phyloP scores from a whole-genome alignment of 495 filamentous ascomycete species.

The Saxophila tyrrhenica region DNA sequence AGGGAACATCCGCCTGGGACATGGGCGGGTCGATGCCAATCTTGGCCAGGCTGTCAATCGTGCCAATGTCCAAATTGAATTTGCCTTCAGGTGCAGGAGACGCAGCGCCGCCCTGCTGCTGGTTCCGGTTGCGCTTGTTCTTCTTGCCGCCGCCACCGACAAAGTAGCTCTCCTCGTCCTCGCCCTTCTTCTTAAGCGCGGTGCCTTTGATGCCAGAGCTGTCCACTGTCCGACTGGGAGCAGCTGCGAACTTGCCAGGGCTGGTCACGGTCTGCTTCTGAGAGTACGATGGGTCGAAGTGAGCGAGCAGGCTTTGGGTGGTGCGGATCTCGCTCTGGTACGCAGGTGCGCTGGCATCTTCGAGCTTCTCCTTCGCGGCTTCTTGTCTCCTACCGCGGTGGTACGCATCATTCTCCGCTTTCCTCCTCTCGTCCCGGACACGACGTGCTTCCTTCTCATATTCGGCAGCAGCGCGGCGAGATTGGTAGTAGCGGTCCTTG shows the following conservation, averaged over 20 bases:
- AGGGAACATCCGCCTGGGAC: constrained; percentile 68
- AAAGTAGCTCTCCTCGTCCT: constrained; percentile 80
- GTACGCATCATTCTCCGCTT: constrained; percentile 64
- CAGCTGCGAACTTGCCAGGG: constrained; percentile 59
- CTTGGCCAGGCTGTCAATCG: constrained; percentile 79
- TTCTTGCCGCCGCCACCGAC: constrained; percentile 70
- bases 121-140: constrained; percentile 84
- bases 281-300: constrained; percentile 72
- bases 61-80: constrained; percentile 77
- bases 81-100: constrained; percentile 44
- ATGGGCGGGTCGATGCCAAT: constrained; percentile 78
- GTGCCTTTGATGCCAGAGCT: constrained; percentile 66
- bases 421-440: constrained; percentile 63
- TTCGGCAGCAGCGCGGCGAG: constrained; percentile 62
- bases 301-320: constrained; percentile 72
- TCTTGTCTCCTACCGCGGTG: constrained; percentile 66
- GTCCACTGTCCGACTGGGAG: constrained; percentile 71
- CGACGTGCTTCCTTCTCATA: constrained; percentile 71
- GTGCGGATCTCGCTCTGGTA: constrained; percentile 85
- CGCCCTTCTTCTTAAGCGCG: constrained; percentile 60
- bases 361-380: constrained; percentile 70
- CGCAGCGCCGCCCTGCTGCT: constrained; percentile 32
- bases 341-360: constrained; percentile 79
- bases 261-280: constrained; percentile 33
- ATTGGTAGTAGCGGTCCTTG: constrained; percentile 74